Conservation (phyloP, 768 basidiomycete genomes). For the Amanita rubescens region DNA sequence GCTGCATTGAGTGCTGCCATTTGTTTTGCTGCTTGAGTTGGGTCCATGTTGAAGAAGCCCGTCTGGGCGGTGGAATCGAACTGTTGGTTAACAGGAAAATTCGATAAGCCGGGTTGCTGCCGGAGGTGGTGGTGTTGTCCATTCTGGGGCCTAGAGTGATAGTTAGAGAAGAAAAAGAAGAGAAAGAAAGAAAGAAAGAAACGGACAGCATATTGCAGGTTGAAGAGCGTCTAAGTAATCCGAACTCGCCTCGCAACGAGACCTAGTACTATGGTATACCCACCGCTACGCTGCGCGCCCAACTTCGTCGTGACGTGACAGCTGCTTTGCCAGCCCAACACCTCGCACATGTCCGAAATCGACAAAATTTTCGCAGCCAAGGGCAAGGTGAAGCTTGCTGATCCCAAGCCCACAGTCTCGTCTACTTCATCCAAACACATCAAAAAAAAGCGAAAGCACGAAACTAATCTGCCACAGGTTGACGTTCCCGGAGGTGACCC, state of each 20-base stretch:
- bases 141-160: slow-evolving; percentile 29
- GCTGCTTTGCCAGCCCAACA: no score
- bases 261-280: no score
- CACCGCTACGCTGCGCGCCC: no score
- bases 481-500: slow-evolving; percentile 9
- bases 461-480: slow-evolving; percentile 24
- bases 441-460: slow-evolving; percentile 42
- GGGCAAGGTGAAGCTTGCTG: slow-evolving; percentile 30
- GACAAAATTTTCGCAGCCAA: slow-evolving; percentile 71
- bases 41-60: slow-evolving; percentile 48
- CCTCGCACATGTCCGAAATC: slow-evolving; percentile 58
- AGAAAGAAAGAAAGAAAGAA: slow-evolving; percentile 3
- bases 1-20: slow-evolving; percentile 70
- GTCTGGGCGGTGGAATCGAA: slow-evolving; percentile 2
- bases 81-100: slow-evolving; percentile 19
- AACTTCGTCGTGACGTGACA: slow-evolving; percentile 12
- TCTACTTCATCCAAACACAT: slow-evolving; percentile 19
- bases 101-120: slow-evolving; percentile 23
- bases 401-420: slow-evolving; percentile 20
- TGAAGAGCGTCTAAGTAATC: no score
- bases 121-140: slow-evolving; percentile 29
- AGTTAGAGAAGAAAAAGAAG: background rate
- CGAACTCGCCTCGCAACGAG: no score
- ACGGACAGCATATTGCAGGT: slow-evolving; percentile 4
- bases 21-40: slow-evolving; percentile 67